These are phyloP conservation scores for Lepraria neglecta DNA, from an alignment of 495 filamentous ascomycete species.

Conservation along the genomic window DNA sequence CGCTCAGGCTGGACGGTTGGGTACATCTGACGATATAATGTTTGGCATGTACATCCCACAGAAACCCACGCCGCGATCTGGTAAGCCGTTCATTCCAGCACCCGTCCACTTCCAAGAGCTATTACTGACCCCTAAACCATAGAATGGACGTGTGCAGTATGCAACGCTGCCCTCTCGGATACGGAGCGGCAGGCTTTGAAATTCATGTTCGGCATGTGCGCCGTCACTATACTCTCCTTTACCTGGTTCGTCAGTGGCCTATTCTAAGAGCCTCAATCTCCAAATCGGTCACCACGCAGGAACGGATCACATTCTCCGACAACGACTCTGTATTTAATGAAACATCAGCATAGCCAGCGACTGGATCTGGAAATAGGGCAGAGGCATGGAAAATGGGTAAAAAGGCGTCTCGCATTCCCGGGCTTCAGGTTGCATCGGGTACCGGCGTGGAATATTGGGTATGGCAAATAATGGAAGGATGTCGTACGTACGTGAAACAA, in stretches of 20 bases:
- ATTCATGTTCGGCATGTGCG: conserved; percentile 66
- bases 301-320: background rate
- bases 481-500: background rate
- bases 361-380: conserved; percentile 1
- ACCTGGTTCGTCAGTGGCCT: conserved; percentile 78
- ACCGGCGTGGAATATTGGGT: conserved; percentile 1
- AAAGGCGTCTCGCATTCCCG: conserved; percentile 1
- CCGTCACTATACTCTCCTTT: conserved; percentile 73
- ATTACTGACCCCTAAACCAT: conserved; percentile 11
- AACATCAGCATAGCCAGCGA: background rate
- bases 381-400: background rate
- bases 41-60: conserved; percentile 82
- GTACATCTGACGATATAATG: conserved; percentile 51
- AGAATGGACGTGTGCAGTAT: conserved; percentile 61
- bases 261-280: conserved; percentile 35
- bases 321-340: conserved; percentile 12
- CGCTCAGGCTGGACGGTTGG: conserved; percentile 66
- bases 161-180: conserved; percentile 60
- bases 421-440: conserved; percentile 4
- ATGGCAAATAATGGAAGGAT: background rate
- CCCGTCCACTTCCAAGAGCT: background rate
- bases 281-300: background rate
- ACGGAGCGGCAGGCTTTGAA: conserved; percentile 62
- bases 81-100: conserved; percentile 40
- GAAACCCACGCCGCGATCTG: conserved; percentile 53